These are phyloP conservation scores for Amphichorda felina DNA, from an alignment of 2,329 filamentous ascomycete species.

Conservation along the genomic window DNA sequence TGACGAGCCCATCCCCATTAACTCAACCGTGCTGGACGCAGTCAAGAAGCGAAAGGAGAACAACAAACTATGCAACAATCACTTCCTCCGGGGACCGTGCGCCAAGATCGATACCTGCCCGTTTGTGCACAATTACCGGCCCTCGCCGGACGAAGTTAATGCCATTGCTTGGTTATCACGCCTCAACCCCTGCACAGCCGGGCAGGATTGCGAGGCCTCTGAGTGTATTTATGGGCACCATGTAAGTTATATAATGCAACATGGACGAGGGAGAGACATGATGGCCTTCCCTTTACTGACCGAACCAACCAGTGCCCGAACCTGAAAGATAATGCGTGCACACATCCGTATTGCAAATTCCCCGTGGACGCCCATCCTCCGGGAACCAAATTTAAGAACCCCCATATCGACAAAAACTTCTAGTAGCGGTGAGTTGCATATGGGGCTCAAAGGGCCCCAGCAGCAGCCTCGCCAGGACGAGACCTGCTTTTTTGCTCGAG, in stretches of 20 bases:
- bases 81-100: constrained; percentile 47
- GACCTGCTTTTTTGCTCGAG: too few species aligned
- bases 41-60: constrained; percentile 43
- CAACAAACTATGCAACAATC: constrained; percentile 50
- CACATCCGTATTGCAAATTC: constrained; percentile 45
- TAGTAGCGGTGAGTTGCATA: not conserved
- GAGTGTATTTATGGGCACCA: constrained; percentile 54
- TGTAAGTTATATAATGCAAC: too few species aligned
- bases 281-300: constrained; percentile 4
- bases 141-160: constrained; percentile 39
- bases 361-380: constrained; percentile 40
- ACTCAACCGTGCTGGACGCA: constrained; percentile 32
- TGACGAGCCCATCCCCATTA: constrained; percentile 37
- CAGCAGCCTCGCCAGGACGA: too few species aligned
- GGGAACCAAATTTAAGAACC: constrained; percentile 36
- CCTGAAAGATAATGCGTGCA: constrained; percentile 36
- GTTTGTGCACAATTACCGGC: constrained; percentile 45
- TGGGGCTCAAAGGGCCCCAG: not conserved
- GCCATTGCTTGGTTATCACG: constrained; percentile 44
- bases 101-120: constrained; percentile 39
- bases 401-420: constrained; percentile 19
- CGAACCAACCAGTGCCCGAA: constrained; percentile 33
- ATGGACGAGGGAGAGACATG: too few species aligned
- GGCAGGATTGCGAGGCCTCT: constrained; percentile 44
- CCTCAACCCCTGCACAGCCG: constrained; percentile 43